Conservation (phyloP, 2,329 filamentous ascomycete genomes). For the Waltergamsia citrina region DNA sequence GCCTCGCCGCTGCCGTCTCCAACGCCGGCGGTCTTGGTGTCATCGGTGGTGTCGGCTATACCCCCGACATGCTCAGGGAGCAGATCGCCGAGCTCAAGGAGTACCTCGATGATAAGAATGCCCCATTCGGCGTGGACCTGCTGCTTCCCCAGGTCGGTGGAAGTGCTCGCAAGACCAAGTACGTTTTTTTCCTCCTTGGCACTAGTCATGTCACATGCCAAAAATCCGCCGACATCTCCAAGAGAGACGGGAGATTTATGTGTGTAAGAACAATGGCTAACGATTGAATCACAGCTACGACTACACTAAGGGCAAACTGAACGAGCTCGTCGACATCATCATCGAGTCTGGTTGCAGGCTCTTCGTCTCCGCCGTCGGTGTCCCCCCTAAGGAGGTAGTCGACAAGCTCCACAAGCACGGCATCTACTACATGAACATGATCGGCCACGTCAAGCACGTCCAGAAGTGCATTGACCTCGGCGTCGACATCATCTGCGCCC, state of each 20-base stretch:
- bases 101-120: slow-evolving; percentile 80
- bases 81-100: slow-evolving; percentile 93
- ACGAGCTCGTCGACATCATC: slow-evolving; percentile 82
- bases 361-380: slow-evolving; percentile 94
- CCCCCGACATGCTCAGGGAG: slow-evolving; percentile 91
- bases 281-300: slow-evolving; percentile 62
- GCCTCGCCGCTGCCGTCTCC: slow-evolving; percentile 91
- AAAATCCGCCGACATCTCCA: too few relatives aligned
- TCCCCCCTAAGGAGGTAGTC: slow-evolving; percentile 81
- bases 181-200: slow-evolving; percentile 12
- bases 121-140: slow-evolving; percentile 90
- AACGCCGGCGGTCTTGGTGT: slow-evolving; percentile 96
- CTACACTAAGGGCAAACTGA: slow-evolving; percentile 98
- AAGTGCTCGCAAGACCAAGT: slow-evolving; percentile 89
- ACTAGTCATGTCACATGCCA: too few relatives aligned
- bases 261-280: too few relatives aligned
- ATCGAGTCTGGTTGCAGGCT: slow-evolving; percentile 86
- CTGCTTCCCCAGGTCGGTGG: slow-evolving; percentile 92
- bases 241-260: too few relatives aligned
- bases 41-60: slow-evolving; percentile 92
- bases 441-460: slow-evolving; percentile 98
- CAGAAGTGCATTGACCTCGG: slow-evolving; percentile 89
- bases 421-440: slow-evolving; percentile 99
- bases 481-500: slow-evolving; percentile 94
- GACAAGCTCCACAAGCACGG: slow-evolving; percentile 82